phyloP scores from a whole-genome alignment of 1,139 yeast species.

The Zhuliangozyma blackwelliae region DNA sequence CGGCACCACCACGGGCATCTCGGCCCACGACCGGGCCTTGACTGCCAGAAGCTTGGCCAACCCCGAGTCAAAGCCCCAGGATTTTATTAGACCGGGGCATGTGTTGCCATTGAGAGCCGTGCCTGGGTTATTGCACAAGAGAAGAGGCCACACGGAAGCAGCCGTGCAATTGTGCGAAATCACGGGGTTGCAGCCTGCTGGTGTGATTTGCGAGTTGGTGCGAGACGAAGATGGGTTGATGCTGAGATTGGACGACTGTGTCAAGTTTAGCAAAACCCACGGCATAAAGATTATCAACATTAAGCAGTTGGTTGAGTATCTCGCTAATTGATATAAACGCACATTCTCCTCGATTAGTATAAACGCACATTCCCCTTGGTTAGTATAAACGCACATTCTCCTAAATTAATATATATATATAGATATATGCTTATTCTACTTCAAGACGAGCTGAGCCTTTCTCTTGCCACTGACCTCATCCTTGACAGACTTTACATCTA shows the following conservation, averaged over 20 bases:
- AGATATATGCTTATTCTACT: slow-evolving; percentile 16
- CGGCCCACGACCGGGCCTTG: slow-evolving; percentile 89
- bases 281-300: slow-evolving; percentile 75
- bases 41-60: slow-evolving; percentile 74
- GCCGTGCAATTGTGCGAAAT: slow-evolving; percentile 82
- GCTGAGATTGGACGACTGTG: slow-evolving; percentile 91
- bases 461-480: slow-evolving; percentile 92
- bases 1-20: slow-evolving; percentile 97
- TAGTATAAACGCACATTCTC: slow-evolving; percentile 13
- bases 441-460: slow-evolving; percentile 72
- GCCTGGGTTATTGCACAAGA: slow-evolving; percentile 72
- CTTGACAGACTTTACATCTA: slow-evolving; percentile 72
- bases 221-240: slow-evolving; percentile 90
- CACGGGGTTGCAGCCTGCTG: slow-evolving; percentile 80
- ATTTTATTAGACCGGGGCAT: slow-evolving; percentile 91
- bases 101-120: slow-evolving; percentile 88
- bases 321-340: slow-evolving; percentile 12
- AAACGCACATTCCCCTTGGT: slow-evolving; percentile 13
- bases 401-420: not conserved
- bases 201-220: slow-evolving; percentile 90
- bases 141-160: slow-evolving; percentile 99
- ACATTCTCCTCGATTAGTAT: slow-evolving; percentile 13
- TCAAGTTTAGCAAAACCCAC: slow-evolving; percentile 59
- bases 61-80: slow-evolving; percentile 49
- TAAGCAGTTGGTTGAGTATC: slow-evolving; percentile 64